A percentile compares a stretch with the other conserved stretches of the same genome.
Evolutionary conservation across 2,329 filamentous ascomycete species (phyloP).

Genomic region (Fusarium ambrosium): DNA sequence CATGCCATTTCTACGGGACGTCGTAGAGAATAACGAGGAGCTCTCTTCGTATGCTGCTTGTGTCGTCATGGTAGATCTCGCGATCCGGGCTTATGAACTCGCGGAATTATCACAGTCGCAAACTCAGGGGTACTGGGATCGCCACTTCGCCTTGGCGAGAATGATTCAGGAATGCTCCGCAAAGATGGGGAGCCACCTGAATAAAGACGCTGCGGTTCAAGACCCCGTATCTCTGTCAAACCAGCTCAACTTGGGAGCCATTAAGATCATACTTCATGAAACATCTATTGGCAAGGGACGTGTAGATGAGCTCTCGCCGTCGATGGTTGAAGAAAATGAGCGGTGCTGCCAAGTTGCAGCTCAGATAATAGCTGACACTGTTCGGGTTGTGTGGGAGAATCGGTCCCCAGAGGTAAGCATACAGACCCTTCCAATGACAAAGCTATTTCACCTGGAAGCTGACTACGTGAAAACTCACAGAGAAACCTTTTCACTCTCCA

Average conservation of each 20-base stretch:
- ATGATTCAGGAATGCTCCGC: background rate
- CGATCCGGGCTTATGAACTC: background rate
- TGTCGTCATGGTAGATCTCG: background rate
- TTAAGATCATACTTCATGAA: background rate
- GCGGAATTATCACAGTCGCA: background rate
- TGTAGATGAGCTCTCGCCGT: background rate
- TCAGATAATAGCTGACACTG: background rate
- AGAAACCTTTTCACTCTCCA: background rate
- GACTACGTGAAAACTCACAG: background rate
- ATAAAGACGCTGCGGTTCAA: background rate
- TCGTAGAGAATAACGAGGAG: background rate
- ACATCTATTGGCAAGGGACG: background rate
- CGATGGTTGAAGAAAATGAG: background rate
- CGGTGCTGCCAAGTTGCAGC: background rate
- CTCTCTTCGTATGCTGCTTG: background rate
- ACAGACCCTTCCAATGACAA: background rate
- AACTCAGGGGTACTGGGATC: background rate
- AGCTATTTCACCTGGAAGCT: background rate
- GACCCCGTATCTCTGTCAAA: background rate
- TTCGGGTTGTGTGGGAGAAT: background rate
- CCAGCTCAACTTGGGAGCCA: background rate
- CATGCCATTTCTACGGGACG: background rate
- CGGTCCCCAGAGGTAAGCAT: background rate
- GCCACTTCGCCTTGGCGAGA: background rate
- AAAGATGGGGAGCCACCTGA: background rate